phyloP scores from a whole-genome alignment of 305 asterid species.

The Solanum hybrid region DNA sequence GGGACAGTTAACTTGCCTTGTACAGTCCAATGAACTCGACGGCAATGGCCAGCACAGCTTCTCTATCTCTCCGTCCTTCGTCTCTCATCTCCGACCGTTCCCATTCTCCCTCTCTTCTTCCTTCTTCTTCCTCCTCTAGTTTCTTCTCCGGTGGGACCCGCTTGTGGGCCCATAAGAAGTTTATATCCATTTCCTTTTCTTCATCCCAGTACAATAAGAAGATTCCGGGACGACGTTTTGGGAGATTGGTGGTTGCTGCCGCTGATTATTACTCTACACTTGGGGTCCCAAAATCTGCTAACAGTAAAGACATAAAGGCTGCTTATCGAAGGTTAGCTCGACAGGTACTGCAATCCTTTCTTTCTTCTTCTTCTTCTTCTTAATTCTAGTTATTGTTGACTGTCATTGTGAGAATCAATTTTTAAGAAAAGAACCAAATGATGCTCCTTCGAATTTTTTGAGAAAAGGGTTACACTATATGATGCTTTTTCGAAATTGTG shows the following conservation, averaged over 20 bases:
- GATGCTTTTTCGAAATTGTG: neutral
- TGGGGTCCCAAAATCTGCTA: conserved; percentile 84
- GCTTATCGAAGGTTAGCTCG: conserved; percentile 94
- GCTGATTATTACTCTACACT: conserved; percentile 92
- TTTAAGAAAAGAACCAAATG: neutral
- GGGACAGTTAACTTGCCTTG: neutral
- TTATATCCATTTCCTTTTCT: conserved; percentile 34
- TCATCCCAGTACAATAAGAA: conserved; percentile 39
- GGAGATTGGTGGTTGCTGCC: conserved; percentile 64
- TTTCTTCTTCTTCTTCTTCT: neutral
- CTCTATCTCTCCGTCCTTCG: conserved; percentile 25
- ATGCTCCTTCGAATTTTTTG: neutral
- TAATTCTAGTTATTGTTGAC: neutral
- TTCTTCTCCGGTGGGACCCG: conserved; percentile 42
- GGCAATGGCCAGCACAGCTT: conserved; percentile 5
- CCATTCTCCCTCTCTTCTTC: conserved; percentile 3
- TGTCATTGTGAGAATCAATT: neutral
- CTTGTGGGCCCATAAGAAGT: conserved; percentile 26
- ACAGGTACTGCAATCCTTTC: conserved; percentile 40
- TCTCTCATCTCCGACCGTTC: neutral
- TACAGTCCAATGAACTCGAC: neutral
- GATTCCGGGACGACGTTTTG: conserved; percentile 50
- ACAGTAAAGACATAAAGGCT: conserved; percentile 76
- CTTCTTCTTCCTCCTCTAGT: conserved; percentile 45
- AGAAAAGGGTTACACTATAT: neutral